Base-by-base conservation (phyloP, 2,329 filamentous ascomycete genomes). In the Calonectria ilicicola region DNA sequence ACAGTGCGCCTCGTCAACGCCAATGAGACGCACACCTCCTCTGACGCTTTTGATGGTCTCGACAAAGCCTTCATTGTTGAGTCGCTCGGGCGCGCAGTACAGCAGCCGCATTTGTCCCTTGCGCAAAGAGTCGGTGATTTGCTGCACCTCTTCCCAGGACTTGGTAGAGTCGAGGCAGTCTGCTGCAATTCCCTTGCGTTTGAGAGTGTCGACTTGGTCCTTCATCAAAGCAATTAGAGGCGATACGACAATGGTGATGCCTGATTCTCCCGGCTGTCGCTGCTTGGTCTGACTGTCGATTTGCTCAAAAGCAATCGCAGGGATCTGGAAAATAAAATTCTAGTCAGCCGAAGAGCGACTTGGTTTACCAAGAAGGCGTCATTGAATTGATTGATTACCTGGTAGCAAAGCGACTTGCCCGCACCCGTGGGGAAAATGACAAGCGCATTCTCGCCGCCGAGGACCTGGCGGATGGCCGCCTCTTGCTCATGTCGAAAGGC, bases 31-130 rank as follows among this genome's bases (percentile, higher is more conserved):
- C 1, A 92, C 84, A 8, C 89, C 89, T 2, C 89, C 90, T 0
- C 86, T 85, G 0, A 91, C 86, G 15, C 85, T 80, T 51, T 88
- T 89, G 80, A 92, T 89, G 19, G 83, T 87, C 58, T 87, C 86
- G 7, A 92, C 85, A 62, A 92, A 92, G 0, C 86, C 87, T 76
- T 92, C 90, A 69, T 92, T 92, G 76, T 91, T 92, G 14, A 92
- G 83, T 8, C 89, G 84, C 79, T 92, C 90, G 0, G 90, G 90
- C 0, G 90, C 88, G 65, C 89, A 91, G 72, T 91, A 92, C 4
- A 92, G 80, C 2, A 92, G 77, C 4, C 89, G 87, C 9, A 92
- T 77, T 15, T 85, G 80, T 0, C 88, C 89, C 44, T 85, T 82
- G 19, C 85, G 83, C 65, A 88, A 79, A 21, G 79, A 80, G 12